phyloP scores from a whole-genome alignment of 768 basidiomycete genomes.

The Lentinula aciculospora region DNA sequence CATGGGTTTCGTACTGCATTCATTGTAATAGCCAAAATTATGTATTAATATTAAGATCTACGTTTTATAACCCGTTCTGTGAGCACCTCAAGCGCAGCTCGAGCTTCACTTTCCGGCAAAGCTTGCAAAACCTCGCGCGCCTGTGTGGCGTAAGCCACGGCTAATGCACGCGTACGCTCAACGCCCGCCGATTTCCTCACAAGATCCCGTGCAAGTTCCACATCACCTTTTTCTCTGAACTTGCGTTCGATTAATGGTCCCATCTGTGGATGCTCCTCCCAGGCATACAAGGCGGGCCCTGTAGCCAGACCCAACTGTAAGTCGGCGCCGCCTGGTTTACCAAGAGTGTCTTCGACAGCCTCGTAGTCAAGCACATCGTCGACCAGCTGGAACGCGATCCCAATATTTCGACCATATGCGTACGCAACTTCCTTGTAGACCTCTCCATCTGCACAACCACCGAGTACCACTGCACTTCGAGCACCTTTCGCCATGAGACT shows the following conservation, averaged over 20 bases:
- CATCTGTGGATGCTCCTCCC: conserved; percentile 89
- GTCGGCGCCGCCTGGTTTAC: conserved; percentile 90
- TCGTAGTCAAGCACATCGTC: conserved; percentile 96
- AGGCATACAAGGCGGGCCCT: conserved; percentile 90
- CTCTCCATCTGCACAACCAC: conserved; percentile 80
- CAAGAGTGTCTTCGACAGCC: conserved; percentile 65
- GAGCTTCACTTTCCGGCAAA: conserved; percentile 83
- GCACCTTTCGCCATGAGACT: conserved; percentile 91
- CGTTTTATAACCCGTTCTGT: conserved; percentile 68
- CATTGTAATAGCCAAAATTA: not conserved
- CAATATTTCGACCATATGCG: conserved; percentile 89
- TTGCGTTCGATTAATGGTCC: conserved; percentile 80
- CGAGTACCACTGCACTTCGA: conserved; percentile 81
- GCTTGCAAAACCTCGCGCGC: conserved; percentile 66
- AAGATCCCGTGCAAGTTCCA: conserved; percentile 71
- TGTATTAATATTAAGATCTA: conserved; percentile 22
- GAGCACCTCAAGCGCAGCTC: conserved; percentile 66
- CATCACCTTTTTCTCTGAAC: conserved; percentile 79
- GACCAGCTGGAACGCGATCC: conserved; percentile 96
- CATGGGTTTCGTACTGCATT: not conserved
- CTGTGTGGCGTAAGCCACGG: conserved; percentile 69
- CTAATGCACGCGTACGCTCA: conserved; percentile 74
- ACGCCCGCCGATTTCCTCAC: conserved; percentile 78
- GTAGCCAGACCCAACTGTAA: conserved; percentile 83
- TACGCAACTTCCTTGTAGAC: conserved; percentile 94